These are phyloP conservation scores for Fraxinus excelsior DNA, from an alignment of 257 asterid species.

Conservation along the genomic window DNA sequence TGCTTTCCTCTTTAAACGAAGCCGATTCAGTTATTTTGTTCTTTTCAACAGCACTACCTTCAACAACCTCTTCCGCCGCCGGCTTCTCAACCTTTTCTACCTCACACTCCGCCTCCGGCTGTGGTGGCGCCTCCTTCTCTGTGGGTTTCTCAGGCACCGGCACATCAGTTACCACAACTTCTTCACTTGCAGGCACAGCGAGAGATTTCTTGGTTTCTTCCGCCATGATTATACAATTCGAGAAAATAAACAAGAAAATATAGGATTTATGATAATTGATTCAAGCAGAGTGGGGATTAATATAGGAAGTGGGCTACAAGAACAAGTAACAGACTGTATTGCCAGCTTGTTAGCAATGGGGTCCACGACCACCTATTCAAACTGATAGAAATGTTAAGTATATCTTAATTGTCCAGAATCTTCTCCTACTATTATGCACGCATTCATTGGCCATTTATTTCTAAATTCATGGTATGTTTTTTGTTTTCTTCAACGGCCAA, in stretches of 20 bases:
- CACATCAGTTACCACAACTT: conserved; percentile 54
- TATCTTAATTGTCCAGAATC: neutral
- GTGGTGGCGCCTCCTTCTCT: conserved; percentile 46
- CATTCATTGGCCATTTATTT: neutral
- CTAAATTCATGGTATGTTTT: neutral
- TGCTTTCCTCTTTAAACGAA: conserved; percentile 53
- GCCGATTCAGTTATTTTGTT: conserved; percentile 38
- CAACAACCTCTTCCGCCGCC: conserved; percentile 28
- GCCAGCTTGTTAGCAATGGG: conserved; percentile 54
- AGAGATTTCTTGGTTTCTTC: conserved; percentile 67
- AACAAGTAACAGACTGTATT: conserved; percentile 45
- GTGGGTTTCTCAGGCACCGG: conserved; percentile 50
- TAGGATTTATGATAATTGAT: neutral
- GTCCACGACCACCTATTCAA: conserved; percentile 24
- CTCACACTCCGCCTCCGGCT: conserved; percentile 38
- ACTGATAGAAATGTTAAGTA: neutral
- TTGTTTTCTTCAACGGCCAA: neutral
- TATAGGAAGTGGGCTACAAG: conserved; percentile 10
- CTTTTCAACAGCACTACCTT: conserved; percentile 24
- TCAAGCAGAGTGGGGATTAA: conserved; percentile 15
- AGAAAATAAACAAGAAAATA: neutral
- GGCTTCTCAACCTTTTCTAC: conserved; percentile 32
- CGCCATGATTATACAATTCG: conserved; percentile 48
- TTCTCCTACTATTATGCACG: neutral
- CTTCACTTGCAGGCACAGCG: conserved; percentile 40